Base-by-base conservation (phyloP, 2,329 filamentous ascomycete species). In the Scortechinia acanthostroma region DNA sequence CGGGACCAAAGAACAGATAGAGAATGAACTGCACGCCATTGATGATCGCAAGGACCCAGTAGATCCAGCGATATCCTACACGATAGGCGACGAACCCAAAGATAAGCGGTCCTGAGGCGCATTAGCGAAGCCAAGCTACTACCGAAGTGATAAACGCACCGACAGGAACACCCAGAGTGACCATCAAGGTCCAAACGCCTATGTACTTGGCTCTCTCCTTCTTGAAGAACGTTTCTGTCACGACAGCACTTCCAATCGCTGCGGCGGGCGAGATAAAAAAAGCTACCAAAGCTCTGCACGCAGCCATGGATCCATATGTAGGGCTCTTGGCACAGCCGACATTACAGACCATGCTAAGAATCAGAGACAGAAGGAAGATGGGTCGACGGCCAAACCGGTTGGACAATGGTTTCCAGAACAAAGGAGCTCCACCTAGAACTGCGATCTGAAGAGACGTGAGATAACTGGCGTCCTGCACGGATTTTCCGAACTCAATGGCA, bases 171-270 rank as follows among this genome's bases (percentile, higher is more conserved):
- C 49, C 57, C 1, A 55, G 45, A 3, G 51, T 51, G 10, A 55
- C 50, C 64, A 57, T 43, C 6, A 55, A 52, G 1, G 74, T 77
- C 76, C 75, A 77, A n/a, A 77, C 60, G 21, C 76, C 76, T 69
- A 79, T 77, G 43, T 71, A 76, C 43, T 63, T 65, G 3, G 65
- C 75, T 19, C 75, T 60, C 42, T 79, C 70, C 22, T 68, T 68
- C 52, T 71, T 73, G 58, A 79, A 80, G 48, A 76, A 78, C 1
- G 70, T 75, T 52, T 80, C 76, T 15, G 71, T 69, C 2, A 80
- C 76, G 5, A 80, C 73, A 1, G 66, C 75, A 53, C 72, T 77
- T 20, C 76, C 76, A 43, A 79, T 74, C 0, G 71, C 68, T 14
- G 62, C 64, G 0, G 75, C 69, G 4, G 76, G 76, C 15, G 64